Percentiles rank a stretch among this genome's conserved stretches.
Evolutionary conservation across 208 protist genomes (phyloP).

Genomic region (Porcisia deanei): DNA sequence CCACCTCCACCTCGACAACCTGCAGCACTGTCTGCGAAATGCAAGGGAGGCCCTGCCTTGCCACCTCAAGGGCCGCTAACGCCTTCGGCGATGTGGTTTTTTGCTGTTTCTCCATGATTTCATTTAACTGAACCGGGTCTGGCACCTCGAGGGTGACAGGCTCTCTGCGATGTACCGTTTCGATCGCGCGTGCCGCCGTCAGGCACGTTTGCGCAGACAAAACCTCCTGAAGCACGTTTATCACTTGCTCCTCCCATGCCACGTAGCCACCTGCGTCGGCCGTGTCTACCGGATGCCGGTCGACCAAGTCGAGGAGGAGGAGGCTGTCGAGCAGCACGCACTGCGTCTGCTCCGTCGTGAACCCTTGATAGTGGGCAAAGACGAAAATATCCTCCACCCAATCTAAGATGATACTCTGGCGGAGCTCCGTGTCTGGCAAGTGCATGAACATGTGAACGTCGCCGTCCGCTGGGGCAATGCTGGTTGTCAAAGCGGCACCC

Average conservation of each 20-base stretch:
- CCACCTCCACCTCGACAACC: slow-evolving; percentile 34
- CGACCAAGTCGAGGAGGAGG: slow-evolving; percentile 47
- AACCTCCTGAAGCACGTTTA: slow-evolving; percentile 37
- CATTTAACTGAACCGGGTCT: slow-evolving; percentile 47
- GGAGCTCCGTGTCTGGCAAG: slow-evolving; percentile 40
- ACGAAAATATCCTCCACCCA: slow-evolving; percentile 76
- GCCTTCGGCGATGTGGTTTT: slow-evolving; percentile 62
- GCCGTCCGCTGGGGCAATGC: neutral
- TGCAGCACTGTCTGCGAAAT: slow-evolving; percentile 36
- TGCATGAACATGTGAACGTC: slow-evolving; percentile 32
- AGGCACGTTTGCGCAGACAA: slow-evolving; percentile 56
- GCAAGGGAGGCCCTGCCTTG: slow-evolving; percentile 40
- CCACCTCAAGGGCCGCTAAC: slow-evolving; percentile 35
- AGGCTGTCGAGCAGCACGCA: slow-evolving; percentile 67
- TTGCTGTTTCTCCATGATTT: slow-evolving; percentile 43
- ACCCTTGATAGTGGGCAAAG: slow-evolving; percentile 43
- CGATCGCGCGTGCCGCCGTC: slow-evolving; percentile 36
- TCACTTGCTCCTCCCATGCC: slow-evolving; percentile 31
- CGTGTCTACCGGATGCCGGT: slow-evolving; percentile 9
- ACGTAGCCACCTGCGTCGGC: slow-evolving; percentile 14
- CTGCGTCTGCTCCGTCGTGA: slow-evolving; percentile 59
- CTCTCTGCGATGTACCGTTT: slow-evolving; percentile 24
- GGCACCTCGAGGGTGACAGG: slow-evolving; percentile 41
- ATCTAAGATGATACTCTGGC: slow-evolving; percentile 52
- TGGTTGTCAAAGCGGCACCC: neutral